These are phyloP conservation scores for Aspergillus fumigatus DNA, from an alignment of 2,329 filamentous ascomycete genomes.

Conservation along the genomic window DNA sequence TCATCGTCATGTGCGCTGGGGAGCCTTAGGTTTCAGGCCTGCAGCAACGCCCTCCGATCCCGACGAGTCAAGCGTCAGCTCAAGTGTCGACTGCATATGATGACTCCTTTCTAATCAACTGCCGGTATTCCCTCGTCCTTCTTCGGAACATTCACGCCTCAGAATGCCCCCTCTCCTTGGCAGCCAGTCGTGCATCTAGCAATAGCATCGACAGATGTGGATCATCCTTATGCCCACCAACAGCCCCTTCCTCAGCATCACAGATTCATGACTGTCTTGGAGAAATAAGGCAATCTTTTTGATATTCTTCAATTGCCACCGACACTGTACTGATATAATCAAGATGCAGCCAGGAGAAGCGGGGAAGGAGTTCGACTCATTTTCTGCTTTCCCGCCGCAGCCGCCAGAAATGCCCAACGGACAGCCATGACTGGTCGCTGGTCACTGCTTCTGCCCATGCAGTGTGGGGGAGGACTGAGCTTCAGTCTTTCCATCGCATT, in stretches of 20 bases:
- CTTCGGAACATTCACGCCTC: neutral
- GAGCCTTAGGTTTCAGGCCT: neutral
- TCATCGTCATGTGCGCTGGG: neutral
- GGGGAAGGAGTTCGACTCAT: neutral
- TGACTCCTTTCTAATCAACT: neutral
- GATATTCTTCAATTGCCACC: neutral
- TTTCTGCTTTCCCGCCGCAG: slow-evolving; percentile 10
- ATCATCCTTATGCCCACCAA: neutral
- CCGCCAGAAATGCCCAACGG: slow-evolving; percentile 8
- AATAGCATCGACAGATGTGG: neutral
- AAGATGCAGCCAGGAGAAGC: neutral
- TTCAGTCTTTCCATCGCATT: neutral
- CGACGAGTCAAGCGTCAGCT: neutral
- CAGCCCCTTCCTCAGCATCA: neutral
- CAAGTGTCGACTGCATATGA: neutral
- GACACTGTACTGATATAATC: neutral
- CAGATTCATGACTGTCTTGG: neutral
- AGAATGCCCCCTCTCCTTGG: neutral
- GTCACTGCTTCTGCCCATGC: neutral
- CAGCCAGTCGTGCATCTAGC: neutral
- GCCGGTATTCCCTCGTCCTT: neutral
- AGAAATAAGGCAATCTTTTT: neutral
- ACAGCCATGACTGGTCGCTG: neutral
- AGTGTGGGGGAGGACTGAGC: neutral
- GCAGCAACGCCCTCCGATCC: neutral